phyloP scores from a whole-genome alignment of 352 stramenopile species.

The Phytophthora macrochlamydospora region DNA sequence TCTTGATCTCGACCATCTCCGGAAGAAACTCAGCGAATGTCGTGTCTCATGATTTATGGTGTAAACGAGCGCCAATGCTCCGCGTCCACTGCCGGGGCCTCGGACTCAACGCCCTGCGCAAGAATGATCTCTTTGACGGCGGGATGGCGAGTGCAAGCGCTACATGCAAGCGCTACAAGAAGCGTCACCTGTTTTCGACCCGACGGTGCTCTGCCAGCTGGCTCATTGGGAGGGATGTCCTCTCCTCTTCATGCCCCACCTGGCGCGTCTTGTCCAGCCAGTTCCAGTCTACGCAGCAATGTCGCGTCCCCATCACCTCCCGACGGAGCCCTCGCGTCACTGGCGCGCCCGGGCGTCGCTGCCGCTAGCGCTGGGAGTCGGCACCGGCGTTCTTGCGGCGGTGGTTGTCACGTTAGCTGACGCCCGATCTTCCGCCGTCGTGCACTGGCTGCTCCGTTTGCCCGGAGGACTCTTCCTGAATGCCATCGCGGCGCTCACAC shows the following conservation, averaged over 20 bases:
- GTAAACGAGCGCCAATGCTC: too few relatives aligned
- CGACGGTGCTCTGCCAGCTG: not conserved
- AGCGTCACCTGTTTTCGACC: not conserved
- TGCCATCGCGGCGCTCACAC: constrained; percentile 18
- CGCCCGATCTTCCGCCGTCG: constrained; percentile 17
- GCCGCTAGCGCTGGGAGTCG: constrained; percentile 29
- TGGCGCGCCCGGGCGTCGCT: constrained; percentile 21
- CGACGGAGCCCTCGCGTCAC: not conserved
- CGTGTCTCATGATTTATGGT: too few relatives aligned
- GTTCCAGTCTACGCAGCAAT: not conserved
- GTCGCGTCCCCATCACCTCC: not conserved
- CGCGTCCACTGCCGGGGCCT: too few relatives aligned
- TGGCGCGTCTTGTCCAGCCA: not conserved
- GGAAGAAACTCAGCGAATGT: not conserved
- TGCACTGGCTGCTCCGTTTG: constrained; percentile 46
- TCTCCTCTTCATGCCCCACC: not conserved
- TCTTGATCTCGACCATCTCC: constrained; percentile 13
- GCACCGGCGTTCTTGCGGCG: constrained; percentile 25
- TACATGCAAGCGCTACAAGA: too few relatives aligned
- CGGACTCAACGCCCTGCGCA: too few relatives aligned
- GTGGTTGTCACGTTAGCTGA: constrained; percentile 48
- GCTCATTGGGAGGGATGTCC: not conserved
- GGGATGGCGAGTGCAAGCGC: too few relatives aligned
- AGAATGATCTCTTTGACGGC: too few relatives aligned
- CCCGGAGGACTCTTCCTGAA: constrained; percentile 22